Evolutionary conservation across 2,329 filamentous ascomycete genomes (phyloP).

Genomic region (Seiridium cupressi): DNA sequence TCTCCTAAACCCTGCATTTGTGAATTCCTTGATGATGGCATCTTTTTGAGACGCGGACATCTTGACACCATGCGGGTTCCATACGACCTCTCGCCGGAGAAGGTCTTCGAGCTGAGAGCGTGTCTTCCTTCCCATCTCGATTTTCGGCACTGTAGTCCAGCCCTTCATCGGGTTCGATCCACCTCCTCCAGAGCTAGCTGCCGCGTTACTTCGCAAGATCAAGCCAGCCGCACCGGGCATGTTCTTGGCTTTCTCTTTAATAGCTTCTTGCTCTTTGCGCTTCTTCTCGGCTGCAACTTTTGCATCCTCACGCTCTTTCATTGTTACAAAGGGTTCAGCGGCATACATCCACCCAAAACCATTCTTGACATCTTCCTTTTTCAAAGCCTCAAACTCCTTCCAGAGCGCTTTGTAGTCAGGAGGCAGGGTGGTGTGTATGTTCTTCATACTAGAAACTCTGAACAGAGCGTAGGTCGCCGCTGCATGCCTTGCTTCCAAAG

Average conservation of each 20-base stretch:
- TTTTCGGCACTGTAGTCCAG: constrained; percentile 83
- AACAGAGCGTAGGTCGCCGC: constrained; percentile 90
- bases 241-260: constrained; percentile 66
- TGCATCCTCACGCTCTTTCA: constrained; percentile 76
- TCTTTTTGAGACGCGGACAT: constrained; percentile 59
- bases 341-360: constrained; percentile 91
- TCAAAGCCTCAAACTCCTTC: constrained; percentile 86
- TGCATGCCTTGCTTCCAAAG: constrained; percentile 89
- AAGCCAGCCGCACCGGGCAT: constrained; percentile 58
- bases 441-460: constrained; percentile 91
- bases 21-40: constrained; percentile 69
- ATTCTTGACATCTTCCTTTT: constrained; percentile 75
- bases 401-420: constrained; percentile 87
- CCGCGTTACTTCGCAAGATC: constrained; percentile 46
- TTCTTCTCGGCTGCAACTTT: constrained; percentile 77
- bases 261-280: constrained; percentile 66
- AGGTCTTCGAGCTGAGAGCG: constrained; percentile 77
- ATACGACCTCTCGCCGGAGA: constrained; percentile 74
- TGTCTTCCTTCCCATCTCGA: constrained; percentile 86
- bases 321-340: constrained; percentile 84
- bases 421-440: constrained; percentile 90
- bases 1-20: constrained; percentile 78
- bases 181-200: constrained; percentile 28
- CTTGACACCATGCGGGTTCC: constrained; percentile 78
- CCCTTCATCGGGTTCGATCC: constrained; percentile 59